A percentile compares a stretch with the other conserved stretches of the same genome.
Conservation (phyloP, 805 yeast species). For the Lachancea sp. region DNA sequence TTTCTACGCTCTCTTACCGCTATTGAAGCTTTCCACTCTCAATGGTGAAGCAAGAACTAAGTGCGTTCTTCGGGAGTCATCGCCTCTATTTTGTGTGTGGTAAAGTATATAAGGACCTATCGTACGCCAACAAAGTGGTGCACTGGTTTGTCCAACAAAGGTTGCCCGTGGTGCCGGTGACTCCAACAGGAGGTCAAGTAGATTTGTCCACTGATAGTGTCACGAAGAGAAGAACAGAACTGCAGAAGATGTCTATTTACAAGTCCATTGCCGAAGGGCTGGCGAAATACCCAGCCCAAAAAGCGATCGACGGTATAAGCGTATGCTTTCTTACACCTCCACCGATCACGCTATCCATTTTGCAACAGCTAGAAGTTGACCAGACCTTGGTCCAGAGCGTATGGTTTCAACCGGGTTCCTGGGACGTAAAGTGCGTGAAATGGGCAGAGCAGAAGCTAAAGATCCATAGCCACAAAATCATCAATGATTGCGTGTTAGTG, state of each 20-base stretch:
- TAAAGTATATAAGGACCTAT: slow-evolving; percentile 64
- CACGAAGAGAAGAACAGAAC: slow-evolving; percentile 45
- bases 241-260: slow-evolving; percentile 34
- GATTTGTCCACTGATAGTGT: slow-evolving; percentile 57
- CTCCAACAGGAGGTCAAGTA: slow-evolving; percentile 49
- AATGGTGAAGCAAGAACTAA: slow-evolving; percentile 13
- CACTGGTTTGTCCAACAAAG: slow-evolving; percentile 16
- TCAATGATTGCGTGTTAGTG: slow-evolving; percentile 66
- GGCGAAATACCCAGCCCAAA: slow-evolving; percentile 14
- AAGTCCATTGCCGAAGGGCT: slow-evolving; percentile 30
- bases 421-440: slow-evolving; percentile 45
- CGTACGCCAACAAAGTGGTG: slow-evolving; percentile 54
- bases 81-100: slow-evolving; percentile 37
- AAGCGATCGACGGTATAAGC: slow-evolving; percentile 41
- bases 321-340: slow-evolving; percentile 77
- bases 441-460: slow-evolving; percentile 32
- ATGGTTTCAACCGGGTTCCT: slow-evolving; percentile 86
- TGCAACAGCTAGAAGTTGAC: slow-evolving; percentile 35
- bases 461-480: slow-evolving; percentile 35
- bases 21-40: background rate
- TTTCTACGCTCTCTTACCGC: background rate
- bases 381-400: slow-evolving; percentile 39
- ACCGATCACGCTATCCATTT: slow-evolving; percentile 41
- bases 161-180: slow-evolving; percentile 43
- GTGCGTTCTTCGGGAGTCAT: slow-evolving; percentile 11